These are phyloP conservation scores for Arctium lappa DNA, from an alignment of 129 eudicot species.

Conservation along the genomic window DNA sequence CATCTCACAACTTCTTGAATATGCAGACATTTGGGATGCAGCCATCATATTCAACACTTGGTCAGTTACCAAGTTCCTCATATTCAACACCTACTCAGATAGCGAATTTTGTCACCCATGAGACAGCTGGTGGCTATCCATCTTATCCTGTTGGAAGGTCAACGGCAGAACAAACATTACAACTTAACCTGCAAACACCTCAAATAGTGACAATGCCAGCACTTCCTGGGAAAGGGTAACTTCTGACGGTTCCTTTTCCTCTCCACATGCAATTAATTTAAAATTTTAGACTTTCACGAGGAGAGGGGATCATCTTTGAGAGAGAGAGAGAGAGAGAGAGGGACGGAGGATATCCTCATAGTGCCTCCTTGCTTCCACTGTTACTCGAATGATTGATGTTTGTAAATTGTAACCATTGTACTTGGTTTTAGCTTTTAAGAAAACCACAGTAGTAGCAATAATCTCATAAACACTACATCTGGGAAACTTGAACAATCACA, in stretches of 20 bases:
- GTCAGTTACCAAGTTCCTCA: slow-evolving; percentile 38
- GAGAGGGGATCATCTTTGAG: no score
- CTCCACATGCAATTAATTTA: background rate
- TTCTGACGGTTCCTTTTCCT: background rate
- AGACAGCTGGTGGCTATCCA: slow-evolving; percentile 22
- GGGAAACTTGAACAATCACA: no score
- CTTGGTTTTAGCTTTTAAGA: no score
- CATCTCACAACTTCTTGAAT: background rate
- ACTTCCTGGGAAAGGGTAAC: slow-evolving; percentile 78
- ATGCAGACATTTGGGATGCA: slow-evolving; percentile 47
- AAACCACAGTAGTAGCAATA: no score
- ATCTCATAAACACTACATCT: no score
- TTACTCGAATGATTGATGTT: no score
- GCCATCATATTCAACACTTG: slow-evolving; percentile 50
- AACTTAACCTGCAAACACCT: slow-evolving; percentile 39
- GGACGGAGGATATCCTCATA: no score
- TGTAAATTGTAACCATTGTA: no score
- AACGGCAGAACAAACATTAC: slow-evolving; percentile 39
- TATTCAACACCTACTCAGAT: slow-evolving; percentile 35
- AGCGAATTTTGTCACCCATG: slow-evolving; percentile 35
- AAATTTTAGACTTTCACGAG: no score
- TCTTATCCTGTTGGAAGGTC: slow-evolving; percentile 42
- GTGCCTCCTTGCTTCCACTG: no score
- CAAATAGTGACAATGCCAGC: slow-evolving; percentile 46
- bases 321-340: no score